Evolutionary conservation across 2,329 filamentous ascomycete species (phyloP).

Genomic region (Epichloe sp.): DNA sequence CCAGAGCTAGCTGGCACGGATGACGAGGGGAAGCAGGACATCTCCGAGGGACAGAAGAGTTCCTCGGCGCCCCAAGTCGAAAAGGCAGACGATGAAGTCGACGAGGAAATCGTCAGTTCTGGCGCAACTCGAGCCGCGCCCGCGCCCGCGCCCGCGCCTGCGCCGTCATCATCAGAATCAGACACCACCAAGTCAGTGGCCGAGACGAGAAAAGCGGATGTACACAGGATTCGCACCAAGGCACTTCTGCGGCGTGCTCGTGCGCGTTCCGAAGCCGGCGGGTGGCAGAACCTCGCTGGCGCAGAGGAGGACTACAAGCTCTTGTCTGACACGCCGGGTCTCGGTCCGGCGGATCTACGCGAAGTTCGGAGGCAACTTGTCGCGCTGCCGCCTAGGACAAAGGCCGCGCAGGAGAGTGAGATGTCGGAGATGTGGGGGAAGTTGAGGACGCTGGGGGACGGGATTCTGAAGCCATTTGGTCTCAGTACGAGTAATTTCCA

Average conservation of each 20-base stretch:
- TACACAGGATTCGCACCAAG: conserved; percentile 68
- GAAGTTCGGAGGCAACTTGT: conserved; percentile 54
- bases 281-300: conserved; percentile 68
- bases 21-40: neutral
- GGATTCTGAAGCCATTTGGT: conserved; percentile 84
- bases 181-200: conserved; percentile 7
- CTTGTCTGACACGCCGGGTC: conserved; percentile 39
- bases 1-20: conserved; percentile 25
- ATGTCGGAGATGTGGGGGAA: conserved; percentile 97
- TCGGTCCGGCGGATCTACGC: conserved; percentile 53
- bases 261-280: conserved; percentile 55
- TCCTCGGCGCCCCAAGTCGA: conserved; percentile 10
- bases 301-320: conserved; percentile 69
- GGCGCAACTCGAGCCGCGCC: conserved; percentile 40
- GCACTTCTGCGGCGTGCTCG: conserved; percentile 68
- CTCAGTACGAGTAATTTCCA: conserved; percentile 90
- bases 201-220: conserved; percentile 36
- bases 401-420: conserved; percentile 71
- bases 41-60: neutral
- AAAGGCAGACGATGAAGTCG: conserved; percentile 31
- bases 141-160: conserved; percentile 12
- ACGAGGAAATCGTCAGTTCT: conserved; percentile 46
- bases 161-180: neutral
- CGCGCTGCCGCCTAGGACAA: conserved; percentile 53
- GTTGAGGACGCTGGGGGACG: conserved; percentile 83